Evolutionary conservation across 257 asterid species (phyloP), one percentile per base, ranked within the genome.

Genomic region (Penstemon newberryi): DNA sequence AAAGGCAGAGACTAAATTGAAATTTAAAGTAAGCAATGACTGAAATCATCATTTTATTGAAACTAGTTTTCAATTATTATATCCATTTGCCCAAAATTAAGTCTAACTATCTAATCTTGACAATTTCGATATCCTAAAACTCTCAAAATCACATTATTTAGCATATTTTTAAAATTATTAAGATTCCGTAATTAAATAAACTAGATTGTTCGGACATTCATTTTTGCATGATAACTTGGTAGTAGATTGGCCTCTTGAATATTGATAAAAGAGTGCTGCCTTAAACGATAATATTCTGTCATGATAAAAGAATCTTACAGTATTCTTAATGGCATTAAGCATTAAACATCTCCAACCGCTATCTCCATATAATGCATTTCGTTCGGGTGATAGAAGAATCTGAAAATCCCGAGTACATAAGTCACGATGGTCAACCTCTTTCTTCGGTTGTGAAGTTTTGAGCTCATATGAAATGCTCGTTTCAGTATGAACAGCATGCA

Each of bases 331-430:
- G 70, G 88, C 92, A 65, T 84, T 81, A 62, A 88, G 81, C 88
- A 93, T 79, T 65, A 78, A 81, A 61, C 69, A 56, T 82, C 99
- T 85, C 97, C 99, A 93, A 42, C 53, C 73, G 66, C 73, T 72
- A 73, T 88, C 84, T 56, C 97, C 92, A 46, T 88, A 87, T 65
- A 93, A 71, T 60, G 87, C 94, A 75, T 64, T 78, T 79, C 90
- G 82, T 75, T 93, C 95, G 11, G 96, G 92, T 65, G 85, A 74
- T 50, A 88, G 73, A 72, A 79, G 65, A 65, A 93, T 73, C 57
- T 79, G 92, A 78, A 65, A 63, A 73, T 79, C 85, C 66, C 6
- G 81, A 71, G 78, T 45, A 66, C 65, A 63, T 53, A 57, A 53
- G 75, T 70, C 81, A 74, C 39, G 43, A 38, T 66, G 69, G 51